phyloP scores from a whole-genome alignment of 2,329 filamentous ascomycete genomes.

The Ceratocystis eucalypticola region DNA sequence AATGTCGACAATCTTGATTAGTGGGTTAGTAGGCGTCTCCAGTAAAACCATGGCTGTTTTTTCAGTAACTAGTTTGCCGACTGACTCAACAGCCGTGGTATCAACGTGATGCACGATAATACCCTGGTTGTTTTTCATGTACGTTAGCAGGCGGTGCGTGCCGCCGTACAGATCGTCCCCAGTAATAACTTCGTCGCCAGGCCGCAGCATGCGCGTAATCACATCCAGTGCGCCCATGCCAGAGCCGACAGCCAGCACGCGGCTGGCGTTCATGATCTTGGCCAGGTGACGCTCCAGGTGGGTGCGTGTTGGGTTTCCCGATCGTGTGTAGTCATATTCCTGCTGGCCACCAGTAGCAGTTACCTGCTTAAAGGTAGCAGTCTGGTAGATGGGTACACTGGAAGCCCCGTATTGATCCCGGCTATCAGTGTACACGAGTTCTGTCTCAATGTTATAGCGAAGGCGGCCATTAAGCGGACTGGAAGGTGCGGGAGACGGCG shows the following conservation, averaged over 20 bases:
- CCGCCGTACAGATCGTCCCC: conserved; percentile 96
- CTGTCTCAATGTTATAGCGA: conserved; percentile 86
- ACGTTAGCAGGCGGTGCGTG: conserved; percentile 85
- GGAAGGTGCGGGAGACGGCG: conserved; percentile 84
- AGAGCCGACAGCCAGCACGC: conserved; percentile 83
- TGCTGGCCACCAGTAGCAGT: conserved; percentile 62
- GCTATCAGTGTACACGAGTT: conserved; percentile 89
- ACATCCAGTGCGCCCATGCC: conserved; percentile 97
- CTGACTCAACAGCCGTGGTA: conserved; percentile 64
- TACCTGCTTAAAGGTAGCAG: conserved; percentile 92
- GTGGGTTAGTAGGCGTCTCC: conserved; percentile 90
- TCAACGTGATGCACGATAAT: conserved; percentile 95
- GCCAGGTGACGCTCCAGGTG: conserved; percentile 93
- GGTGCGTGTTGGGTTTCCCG: conserved; percentile 88
- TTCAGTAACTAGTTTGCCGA: conserved; percentile 52
- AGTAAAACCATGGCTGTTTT: conserved; percentile 94
- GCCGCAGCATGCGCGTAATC: conserved; percentile 77
- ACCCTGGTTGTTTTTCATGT: conserved; percentile 73
- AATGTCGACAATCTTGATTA: conserved; percentile 97
- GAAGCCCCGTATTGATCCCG: conserved; percentile 96
- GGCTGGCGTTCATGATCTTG: conserved; percentile 95
- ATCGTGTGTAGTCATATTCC: conserved; percentile 97
- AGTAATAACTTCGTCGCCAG: conserved; percentile 92
- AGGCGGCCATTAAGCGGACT: conserved; percentile 68
- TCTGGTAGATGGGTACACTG: conserved; percentile 96